Evolutionary conservation across 148 eudicot genomes (phyloP).

Genomic region (Gaultheria prostrata): DNA sequence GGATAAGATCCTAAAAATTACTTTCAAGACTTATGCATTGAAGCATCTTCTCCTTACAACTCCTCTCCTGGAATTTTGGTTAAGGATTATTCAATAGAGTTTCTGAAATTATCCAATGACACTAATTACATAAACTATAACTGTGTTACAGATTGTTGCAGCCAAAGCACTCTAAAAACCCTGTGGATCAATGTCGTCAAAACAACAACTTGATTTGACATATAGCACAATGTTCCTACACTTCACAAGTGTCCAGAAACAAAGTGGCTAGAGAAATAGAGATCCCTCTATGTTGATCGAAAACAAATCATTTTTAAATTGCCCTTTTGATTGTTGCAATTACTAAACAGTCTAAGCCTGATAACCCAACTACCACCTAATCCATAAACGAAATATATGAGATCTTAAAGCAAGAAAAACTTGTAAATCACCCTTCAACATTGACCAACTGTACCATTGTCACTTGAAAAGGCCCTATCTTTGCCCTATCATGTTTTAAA

Average conservation of each 20-base stretch:
- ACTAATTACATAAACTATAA: neutral
- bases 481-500: neutral
- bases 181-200: neutral
- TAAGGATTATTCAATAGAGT: neutral
- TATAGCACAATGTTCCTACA: neutral
- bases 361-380: neutral
- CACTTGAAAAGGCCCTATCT: neutral
- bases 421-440: neutral
- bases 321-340: neutral
- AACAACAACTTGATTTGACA: slow-evolving; percentile 6
- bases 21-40: neutral
- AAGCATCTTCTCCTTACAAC: neutral
- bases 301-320: neutral
- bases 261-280: neutral
- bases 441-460: neutral
- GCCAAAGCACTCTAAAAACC: neutral
- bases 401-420: neutral
- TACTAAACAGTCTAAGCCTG: neutral
- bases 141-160: neutral
- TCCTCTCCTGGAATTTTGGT: neutral
- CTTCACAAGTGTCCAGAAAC: neutral
- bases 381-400: neutral
- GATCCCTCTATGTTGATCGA: neutral
- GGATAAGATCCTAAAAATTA: neutral
- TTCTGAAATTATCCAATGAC: neutral